Conservation (phyloP, 176 grass and related monocot species). For the Eleusine coracana region DNA sequence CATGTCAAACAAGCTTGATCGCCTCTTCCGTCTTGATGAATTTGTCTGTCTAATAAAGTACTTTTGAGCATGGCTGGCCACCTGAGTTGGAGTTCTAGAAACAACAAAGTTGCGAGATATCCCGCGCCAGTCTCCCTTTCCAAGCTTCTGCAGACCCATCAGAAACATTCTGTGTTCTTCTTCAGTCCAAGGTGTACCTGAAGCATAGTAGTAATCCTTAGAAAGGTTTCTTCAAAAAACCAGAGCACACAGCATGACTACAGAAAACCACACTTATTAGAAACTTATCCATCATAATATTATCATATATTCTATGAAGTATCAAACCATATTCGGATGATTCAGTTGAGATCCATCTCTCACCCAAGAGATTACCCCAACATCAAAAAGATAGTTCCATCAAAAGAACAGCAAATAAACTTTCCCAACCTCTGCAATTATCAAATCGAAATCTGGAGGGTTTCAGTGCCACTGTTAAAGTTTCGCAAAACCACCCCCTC, state of each 20-base stretch:
- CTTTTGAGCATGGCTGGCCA: slow-evolving; percentile 96
- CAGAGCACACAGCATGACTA: background rate
- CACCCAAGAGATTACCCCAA: background rate
- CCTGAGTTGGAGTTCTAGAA: slow-evolving; percentile 88
- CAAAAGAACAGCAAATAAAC: background rate
- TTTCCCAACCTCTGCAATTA: background rate
- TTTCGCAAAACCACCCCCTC: background rate
- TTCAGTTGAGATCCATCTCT: background rate
- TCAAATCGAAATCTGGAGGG: background rate
- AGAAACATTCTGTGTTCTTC: slow-evolving; percentile 93
- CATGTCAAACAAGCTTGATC: slow-evolving; percentile 95
- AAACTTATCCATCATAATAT: slow-evolving; percentile 16
- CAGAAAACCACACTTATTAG: background rate
- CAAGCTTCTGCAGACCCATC: slow-evolving; percentile 80
- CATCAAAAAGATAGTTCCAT: slow-evolving; percentile 5
- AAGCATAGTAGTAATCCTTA: slow-evolving; percentile 26
- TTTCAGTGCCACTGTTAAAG: slow-evolving; percentile 1
- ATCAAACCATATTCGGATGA: background rate
- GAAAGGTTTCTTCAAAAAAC: background rate
- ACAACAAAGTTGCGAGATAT: slow-evolving; percentile 84
- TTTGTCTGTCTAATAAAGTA: slow-evolving; percentile 92
- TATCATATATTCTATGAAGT: background rate
- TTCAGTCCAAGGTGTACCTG: slow-evolving; percentile 96
- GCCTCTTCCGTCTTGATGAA: slow-evolving; percentile 75
- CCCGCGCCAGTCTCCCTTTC: slow-evolving; percentile 93